Base-by-base conservation (phyloP, 345 rosid species). In the Ricinus communis region DNA sequence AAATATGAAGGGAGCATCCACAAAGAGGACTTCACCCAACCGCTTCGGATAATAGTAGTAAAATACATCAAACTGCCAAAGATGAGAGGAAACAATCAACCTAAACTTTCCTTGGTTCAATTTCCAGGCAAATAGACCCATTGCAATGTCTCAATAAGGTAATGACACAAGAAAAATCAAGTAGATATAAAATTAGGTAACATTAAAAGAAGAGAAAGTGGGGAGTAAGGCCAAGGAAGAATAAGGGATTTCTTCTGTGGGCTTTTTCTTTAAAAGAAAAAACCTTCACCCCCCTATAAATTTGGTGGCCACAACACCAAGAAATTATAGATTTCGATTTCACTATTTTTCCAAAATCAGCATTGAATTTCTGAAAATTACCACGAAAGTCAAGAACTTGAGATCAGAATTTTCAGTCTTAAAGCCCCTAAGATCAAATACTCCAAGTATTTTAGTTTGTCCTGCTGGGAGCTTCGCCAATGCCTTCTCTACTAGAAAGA, bases 1-100 rank as follows among this genome's bases (percentile, higher is more conserved):
- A 81, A 91, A 94, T 64, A 91, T 62, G 28, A 91, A 90, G 24
- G 98, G 96, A 70, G 97, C 96, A 67, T 90, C 98, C 67, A 94
- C 96, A 62, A 91, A 88, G 65, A 90, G 96, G 49, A 91, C 97
- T 82, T 91, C 84, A 24, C 85, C 87, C 82, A 94, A 76, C 66
- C 96, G 89, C 83, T 83, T 91, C 30, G 98, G 98, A 79, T 94
- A 87, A 72, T 94, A 94, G 79, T 77, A 86, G 84, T 94, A 90
- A 71, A 90, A 87, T 45, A 87, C 95, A 69, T 94, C 91, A 76
- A 94, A 90, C 97, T 94, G 95, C 74, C 76, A 71, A 65, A 75
- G 47, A 14, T 24, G 19, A 40, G 36, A 50, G 27, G 24, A 67
- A 38, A 19, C 19, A 46, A 59, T 66, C 69, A 73, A 72, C 51